Percentiles rank a stretch among this genome's conserved stretches.
Conservation (phyloP, 805 yeast species). For the Peterozyma xylosa region DNA sequence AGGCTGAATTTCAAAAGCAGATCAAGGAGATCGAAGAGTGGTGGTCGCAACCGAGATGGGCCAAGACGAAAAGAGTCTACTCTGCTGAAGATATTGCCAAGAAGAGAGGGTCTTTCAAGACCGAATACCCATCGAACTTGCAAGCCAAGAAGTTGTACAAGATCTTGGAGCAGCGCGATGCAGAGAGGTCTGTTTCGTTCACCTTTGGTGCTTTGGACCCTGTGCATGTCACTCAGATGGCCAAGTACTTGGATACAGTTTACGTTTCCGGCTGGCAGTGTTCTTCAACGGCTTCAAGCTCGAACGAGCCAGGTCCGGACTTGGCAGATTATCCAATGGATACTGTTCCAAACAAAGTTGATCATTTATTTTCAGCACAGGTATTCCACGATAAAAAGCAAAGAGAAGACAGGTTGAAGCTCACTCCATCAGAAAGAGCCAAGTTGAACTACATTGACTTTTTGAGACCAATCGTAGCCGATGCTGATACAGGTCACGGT, state of each 20-base stretch:
- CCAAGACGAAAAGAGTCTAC: constrained; percentile 79
- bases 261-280: constrained; percentile 99
- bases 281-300: constrained; percentile 94
- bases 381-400: constrained; percentile 96
- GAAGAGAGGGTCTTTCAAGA: constrained; percentile 76
- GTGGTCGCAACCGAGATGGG: constrained; percentile 96
- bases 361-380: constrained; percentile 95
- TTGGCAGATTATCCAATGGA: constrained; percentile 98
- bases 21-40: constrained; percentile 71
- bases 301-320: constrained; percentile 97
- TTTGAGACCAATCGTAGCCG: constrained; percentile 92
- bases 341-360: constrained; percentile 97
- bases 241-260: constrained; percentile 84
- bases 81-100: constrained; percentile 81
- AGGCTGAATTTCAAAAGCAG: constrained; percentile 55
- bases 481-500: constrained; percentile 99
- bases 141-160: constrained; percentile 80
- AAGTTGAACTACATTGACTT: constrained; percentile 75
- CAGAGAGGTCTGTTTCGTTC: constrained; percentile 66
- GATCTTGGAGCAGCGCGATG: constrained; percentile 65
- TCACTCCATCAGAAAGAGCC: constrained; percentile 58
- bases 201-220: constrained; percentile 97
- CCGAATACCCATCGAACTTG: constrained; percentile 65
- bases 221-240: constrained; percentile 94
- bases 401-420: constrained; percentile 68